These are phyloP conservation scores for Hippophae rhamnoides DNA, from an alignment of 306 rosid species.

Conservation along the genomic window DNA sequence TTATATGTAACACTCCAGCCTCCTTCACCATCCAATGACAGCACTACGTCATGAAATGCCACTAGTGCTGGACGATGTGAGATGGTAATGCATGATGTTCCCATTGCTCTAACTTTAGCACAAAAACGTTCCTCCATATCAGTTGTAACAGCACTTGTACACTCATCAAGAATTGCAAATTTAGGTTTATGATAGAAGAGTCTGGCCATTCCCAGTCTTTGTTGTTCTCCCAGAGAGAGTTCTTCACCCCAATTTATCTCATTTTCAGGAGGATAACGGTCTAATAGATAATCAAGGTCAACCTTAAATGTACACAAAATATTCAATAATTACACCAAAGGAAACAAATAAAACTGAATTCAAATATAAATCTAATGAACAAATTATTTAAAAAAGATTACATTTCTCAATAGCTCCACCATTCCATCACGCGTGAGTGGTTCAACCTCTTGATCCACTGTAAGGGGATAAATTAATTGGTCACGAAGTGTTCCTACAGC, in stretches of 20 bases:
- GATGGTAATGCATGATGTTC: conserved; percentile 98
- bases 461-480: conserved; percentile 92
- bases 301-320: conserved; percentile 43
- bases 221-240: conserved; percentile 95
- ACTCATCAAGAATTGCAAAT: conserved; percentile 98
- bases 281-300: conserved; percentile 91
- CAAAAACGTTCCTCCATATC: conserved; percentile 99
- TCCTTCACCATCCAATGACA: conserved; percentile 98
- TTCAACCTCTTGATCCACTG: conserved; percentile 61
- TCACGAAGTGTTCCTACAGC: conserved; percentile 98
- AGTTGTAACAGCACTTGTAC: conserved; percentile 99
- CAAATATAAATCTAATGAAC: conserved; percentile 9
- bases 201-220: conserved; percentile 98
- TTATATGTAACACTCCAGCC: conserved; percentile 85
- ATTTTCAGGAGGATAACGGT: conserved; percentile 75
- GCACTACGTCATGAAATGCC: conserved; percentile 91
- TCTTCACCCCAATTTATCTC: conserved; percentile 99
- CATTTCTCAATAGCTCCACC: conserved; percentile 83
- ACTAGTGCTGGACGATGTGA: conserved; percentile 98
- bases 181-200: conserved; percentile 95
- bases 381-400: conserved; percentile 22
- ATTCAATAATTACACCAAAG: conserved; percentile 18
- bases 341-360: conserved; percentile 11
- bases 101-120: conserved; percentile 95
- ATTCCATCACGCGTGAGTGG: conserved; percentile 73